Percentiles rank a stretch among this genome's conserved stretches.
phyloP scores from a whole-genome alignment of 2,329 filamentous ascomycete species.

The Ophiostoma australiae region DNA sequence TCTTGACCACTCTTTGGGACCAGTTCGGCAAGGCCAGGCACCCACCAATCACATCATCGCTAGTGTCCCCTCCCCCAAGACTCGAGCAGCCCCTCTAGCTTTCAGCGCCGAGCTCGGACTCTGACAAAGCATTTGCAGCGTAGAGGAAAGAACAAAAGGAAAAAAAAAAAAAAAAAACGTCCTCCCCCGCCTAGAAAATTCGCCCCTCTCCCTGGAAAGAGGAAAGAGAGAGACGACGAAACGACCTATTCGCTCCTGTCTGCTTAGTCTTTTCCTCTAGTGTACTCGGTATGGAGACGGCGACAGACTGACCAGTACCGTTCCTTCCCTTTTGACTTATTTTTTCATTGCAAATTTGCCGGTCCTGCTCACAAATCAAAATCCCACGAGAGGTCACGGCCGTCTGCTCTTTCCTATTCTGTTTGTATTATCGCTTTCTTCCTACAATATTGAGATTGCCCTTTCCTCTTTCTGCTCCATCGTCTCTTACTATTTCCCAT shows the following conservation, averaged over 20 bases:
- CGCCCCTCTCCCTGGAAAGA: not conserved
- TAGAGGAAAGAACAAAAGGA: not conserved
- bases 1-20: not conserved
- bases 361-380: conserved; percentile 28
- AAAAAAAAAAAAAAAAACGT: not conserved
- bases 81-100: not conserved
- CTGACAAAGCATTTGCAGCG: conserved; percentile 18
- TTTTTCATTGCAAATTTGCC: conserved; percentile 17
- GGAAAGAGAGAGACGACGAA: not conserved
- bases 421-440: not conserved
- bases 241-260: not conserved
- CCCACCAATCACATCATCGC: conserved; percentile 2
- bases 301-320: conserved; percentile 22
- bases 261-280: not conserved
- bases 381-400: conserved; percentile 20
- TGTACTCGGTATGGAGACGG: not conserved
- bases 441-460: not conserved
- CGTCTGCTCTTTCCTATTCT: not conserved
- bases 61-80: conserved; percentile 9
- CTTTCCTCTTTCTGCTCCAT: not conserved
- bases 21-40: conserved; percentile 10
- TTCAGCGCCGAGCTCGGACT: conserved; percentile 25
- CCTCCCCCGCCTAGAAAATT: not conserved
- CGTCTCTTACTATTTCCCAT: not conserved
- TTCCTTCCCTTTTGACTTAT: conserved; percentile 18